These are phyloP conservation scores for Saraca asoca DNA, from an alignment of 331 rosid species.

Conservation along the genomic window DNA sequence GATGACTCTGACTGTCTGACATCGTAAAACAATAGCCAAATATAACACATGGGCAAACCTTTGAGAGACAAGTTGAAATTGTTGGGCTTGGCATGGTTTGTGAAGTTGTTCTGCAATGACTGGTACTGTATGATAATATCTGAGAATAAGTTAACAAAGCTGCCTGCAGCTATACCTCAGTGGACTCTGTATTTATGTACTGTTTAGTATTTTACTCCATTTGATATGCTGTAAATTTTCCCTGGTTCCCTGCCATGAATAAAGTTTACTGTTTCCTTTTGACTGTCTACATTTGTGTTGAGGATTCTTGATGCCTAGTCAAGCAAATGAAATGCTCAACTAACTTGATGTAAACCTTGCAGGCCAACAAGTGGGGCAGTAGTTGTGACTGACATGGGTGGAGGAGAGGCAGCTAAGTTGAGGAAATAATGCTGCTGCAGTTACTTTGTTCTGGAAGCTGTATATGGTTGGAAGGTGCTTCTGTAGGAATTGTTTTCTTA, in stretches of 20 bases:
- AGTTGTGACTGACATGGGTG: conserved; percentile 36
- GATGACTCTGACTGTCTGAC: neutral
- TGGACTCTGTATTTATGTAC: no score
- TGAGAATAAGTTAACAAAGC: conserved; percentile 25
- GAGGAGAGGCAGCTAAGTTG: conserved; percentile 26
- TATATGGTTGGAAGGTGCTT: neutral
- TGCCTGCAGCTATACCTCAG: neutral
- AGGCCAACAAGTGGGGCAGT: conserved; percentile 62
- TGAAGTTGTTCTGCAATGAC: conserved; percentile 25
- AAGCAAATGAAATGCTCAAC: conserved; percentile 6
- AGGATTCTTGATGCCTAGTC: neutral
- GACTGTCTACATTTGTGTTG: neutral
- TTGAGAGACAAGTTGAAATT: neutral
- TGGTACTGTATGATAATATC: conserved; percentile 22
- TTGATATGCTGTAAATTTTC: neutral
- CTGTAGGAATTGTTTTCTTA: no score
- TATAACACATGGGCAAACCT: neutral
- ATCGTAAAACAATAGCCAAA: neutral
- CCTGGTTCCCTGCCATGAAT: no score
- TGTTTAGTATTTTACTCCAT: neutral
- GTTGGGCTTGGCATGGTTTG: neutral
- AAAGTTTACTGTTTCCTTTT: neutral
- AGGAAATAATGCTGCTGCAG: conserved; percentile 28
- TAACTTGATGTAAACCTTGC: conserved; percentile 27
- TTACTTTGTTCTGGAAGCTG: conserved; percentile 12